Conservation (phyloP, 2,329 filamentous ascomycete species). For the Helminthosporium solani region DNA sequence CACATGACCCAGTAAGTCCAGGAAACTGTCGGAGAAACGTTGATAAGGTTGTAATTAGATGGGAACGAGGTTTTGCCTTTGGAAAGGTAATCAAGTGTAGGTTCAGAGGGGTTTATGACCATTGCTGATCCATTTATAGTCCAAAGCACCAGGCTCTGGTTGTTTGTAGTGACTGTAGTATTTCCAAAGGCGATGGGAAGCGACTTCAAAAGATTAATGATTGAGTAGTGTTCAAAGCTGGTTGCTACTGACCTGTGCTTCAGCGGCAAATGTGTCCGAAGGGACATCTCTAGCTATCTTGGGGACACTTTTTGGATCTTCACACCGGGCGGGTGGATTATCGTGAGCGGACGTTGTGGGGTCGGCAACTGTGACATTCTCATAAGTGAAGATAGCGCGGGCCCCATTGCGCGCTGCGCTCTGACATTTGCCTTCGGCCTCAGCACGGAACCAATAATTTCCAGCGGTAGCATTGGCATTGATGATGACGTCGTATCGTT, state of each 20-base stretch:
- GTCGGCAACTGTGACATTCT: slow-evolving; percentile 32
- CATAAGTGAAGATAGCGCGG: slow-evolving; percentile 45
- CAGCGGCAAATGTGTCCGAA: slow-evolving; percentile 24
- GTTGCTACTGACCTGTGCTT: slow-evolving; percentile 24
- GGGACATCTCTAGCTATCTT: slow-evolving; percentile 41
- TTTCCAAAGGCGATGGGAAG: slow-evolving; percentile 22
- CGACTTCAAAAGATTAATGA: not conserved
- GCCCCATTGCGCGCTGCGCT: slow-evolving; percentile 26
- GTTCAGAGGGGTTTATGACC: slow-evolving; percentile 49
- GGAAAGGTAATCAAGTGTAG: slow-evolving; percentile 49
- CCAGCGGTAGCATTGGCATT: slow-evolving; percentile 33
- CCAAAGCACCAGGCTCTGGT: slow-evolving; percentile 32
- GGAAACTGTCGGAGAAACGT: slow-evolving; percentile 36
- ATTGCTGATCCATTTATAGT: slow-evolving; percentile 49
- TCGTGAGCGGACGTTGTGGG: slow-evolving; percentile 32
- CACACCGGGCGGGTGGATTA: slow-evolving; percentile 32
- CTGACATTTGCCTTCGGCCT: slow-evolving; percentile 23
- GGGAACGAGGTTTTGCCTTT: slow-evolving; percentile 46
- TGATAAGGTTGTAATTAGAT: slow-evolving; percentile 44
- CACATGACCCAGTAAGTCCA: slow-evolving; percentile 45
- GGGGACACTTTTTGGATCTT: slow-evolving; percentile 37
- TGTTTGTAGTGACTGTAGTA: slow-evolving; percentile 23
- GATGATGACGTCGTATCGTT: slow-evolving; percentile 41
- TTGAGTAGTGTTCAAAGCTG: not conserved
- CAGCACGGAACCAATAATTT: slow-evolving; percentile 41